Evolutionary conservation across 2,329 filamentous ascomycete species (phyloP), one percentile per base, ranked within the genome.

Genomic region (Aspergillus sp.): DNA sequence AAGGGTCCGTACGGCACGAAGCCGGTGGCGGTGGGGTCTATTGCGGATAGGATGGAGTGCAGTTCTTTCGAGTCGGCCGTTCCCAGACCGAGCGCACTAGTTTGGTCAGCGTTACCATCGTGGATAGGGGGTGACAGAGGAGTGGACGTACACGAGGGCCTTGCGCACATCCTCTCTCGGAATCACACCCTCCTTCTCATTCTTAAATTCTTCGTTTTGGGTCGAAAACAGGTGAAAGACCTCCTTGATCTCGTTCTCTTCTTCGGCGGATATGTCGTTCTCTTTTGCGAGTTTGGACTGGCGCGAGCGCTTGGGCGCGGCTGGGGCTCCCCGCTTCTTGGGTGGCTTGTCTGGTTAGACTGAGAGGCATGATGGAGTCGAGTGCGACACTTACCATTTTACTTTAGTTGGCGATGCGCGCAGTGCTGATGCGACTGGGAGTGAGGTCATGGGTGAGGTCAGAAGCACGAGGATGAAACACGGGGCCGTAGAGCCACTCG

Each of bases 241-340:
- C 72, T 96, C 92, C 64, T 84, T 86, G 67, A 99, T 96, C 74
- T 96, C 91, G 61, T 82, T 81, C 74, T 97, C 93, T 73, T 96
- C 88, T 58, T 87, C 84, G 38, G 86, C 87, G 13, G 84, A 87
- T 66, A 97, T 84, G 70, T 91, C 87, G 80, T 96, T 86, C 67
- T 96, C 90, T 74, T 92, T 93, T 26, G 93, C 93, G 63, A 96
- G 89, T 71, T 91, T 95, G 53, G 92, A 95, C 65, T 84, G 85
- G 57, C 88, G 87, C 50, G 65, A 55, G 60, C 69, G 71, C 57
- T 68, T 73, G 10, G 66, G 64, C n/a, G 68, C 57, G 55, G 64
- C 45, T 49, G 61, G 50, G 47, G 63, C 63, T 58, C 61, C 58
- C 57, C 69, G 69, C 57, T 69, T 72, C 58, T 70, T 73, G 51